phyloP scores from a whole-genome alignment of 2,329 filamentous ascomycete genomes.

The Leptographium flavum region DNA sequence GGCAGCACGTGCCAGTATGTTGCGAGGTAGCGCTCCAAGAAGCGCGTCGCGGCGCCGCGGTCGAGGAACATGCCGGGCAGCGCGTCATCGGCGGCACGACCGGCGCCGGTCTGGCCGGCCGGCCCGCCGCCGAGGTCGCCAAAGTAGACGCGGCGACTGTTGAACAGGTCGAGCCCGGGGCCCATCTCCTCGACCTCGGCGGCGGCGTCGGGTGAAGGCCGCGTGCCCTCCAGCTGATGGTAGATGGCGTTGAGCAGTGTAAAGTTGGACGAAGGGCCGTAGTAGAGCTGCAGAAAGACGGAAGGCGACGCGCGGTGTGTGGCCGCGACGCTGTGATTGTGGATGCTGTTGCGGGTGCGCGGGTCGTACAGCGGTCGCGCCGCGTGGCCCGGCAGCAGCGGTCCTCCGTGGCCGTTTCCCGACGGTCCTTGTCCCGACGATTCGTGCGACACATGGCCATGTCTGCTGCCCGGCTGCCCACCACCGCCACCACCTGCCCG shows the following conservation, averaged over 20 bases:
- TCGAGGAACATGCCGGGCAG: conserved; percentile 8
- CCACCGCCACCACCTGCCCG: too few species aligned
- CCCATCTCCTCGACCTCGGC: conserved; percentile 10
- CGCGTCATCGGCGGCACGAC: not conserved
- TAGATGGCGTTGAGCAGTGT: conserved; percentile 10
- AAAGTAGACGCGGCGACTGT: conserved; percentile 11
- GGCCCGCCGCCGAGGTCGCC: conserved; percentile 10
- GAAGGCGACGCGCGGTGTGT: conserved; percentile 10
- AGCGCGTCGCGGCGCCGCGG: conserved; percentile 1
- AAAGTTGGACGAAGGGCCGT: conserved; percentile 11
- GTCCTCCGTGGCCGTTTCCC: too few species aligned
- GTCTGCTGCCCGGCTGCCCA: too few species aligned
- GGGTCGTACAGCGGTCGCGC: too few species aligned
- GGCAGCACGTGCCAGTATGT: conserved; percentile 10
- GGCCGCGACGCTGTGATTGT: conserved; percentile 9
- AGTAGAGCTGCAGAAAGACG: conserved; percentile 10
- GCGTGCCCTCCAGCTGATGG: conserved; percentile 8
- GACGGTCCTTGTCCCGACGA: too few species aligned
- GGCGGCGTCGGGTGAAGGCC: not conserved
- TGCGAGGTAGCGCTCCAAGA: conserved; percentile 8
- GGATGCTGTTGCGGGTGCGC: conserved; percentile 2
- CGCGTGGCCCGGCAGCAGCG: too few species aligned
- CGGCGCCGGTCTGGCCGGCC: too few species aligned
- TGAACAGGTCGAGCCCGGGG: conserved; percentile 11
- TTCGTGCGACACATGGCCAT: too few species aligned